phyloP scores from a whole-genome alignment of 1,284 basidiomycete species.

The Lentinula novae-zelandiae region DNA sequence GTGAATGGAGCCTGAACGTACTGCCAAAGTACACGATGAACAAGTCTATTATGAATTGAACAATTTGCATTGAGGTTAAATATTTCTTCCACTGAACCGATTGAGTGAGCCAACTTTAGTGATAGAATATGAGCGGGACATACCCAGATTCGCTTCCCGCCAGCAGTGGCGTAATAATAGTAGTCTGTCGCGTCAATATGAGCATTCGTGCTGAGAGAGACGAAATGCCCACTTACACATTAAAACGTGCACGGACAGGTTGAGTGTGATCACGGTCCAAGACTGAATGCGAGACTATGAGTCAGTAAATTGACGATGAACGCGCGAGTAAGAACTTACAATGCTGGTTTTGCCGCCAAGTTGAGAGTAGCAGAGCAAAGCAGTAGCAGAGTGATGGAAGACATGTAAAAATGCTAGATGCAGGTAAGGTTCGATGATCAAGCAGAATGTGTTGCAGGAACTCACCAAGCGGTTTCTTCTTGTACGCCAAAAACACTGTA shows the following conservation, averaged over 20 bases:
- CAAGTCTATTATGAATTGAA: constrained; percentile 91
- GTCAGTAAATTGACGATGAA: background rate
- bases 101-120: constrained; percentile 8
- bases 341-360: constrained; percentile 90
- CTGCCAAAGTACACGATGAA: constrained; percentile 91
- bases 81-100: constrained; percentile 88
- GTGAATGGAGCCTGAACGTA: constrained; percentile 40
- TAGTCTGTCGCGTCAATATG: constrained; percentile 59
- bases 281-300: constrained; percentile 50
- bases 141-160: constrained; percentile 94
- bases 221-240: constrained; percentile 74
- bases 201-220: background rate
- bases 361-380: constrained; percentile 91
- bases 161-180: constrained; percentile 96
- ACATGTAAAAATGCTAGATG: constrained; percentile 89
- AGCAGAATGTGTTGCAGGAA: background rate
- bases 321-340: constrained; percentile 40
- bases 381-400: constrained; percentile 99
- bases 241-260: constrained; percentile 93
- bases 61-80: constrained; percentile 93
- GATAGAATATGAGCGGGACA: constrained; percentile 14
- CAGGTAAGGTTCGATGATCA: constrained; percentile 3
- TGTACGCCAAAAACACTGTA: constrained; percentile 95
- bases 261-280: constrained; percentile 94
- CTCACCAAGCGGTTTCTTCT: constrained; percentile 93